phyloP scores from a whole-genome alignment of 495 filamentous ascomycete species.

The Trichocladium uniseriatum region DNA sequence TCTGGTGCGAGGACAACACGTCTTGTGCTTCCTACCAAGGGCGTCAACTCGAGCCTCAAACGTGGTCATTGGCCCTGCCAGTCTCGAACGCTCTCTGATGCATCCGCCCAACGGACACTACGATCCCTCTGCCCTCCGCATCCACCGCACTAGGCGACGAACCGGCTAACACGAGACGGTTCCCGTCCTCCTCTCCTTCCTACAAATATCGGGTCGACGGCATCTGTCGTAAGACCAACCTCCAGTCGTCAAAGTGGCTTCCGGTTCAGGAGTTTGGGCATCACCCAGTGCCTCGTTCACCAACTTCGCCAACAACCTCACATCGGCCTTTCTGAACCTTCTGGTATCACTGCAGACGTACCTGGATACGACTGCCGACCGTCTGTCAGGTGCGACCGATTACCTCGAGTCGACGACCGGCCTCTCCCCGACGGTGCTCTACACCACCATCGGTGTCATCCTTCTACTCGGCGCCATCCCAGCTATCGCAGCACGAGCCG shows the following conservation, averaged over 20 bases:
- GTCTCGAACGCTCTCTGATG: constrained; percentile 7
- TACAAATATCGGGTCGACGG: constrained; percentile 22
- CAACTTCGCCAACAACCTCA: constrained; percentile 34
- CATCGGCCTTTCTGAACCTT: constrained; percentile 29
- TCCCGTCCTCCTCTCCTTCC: background rate
- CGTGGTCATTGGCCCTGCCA: constrained; percentile 18
- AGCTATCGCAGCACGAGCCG: constrained; percentile 37
- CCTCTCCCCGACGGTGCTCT: constrained; percentile 37
- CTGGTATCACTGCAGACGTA: constrained; percentile 40
- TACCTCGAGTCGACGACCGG: constrained; percentile 45
- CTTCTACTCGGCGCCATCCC: constrained; percentile 43
- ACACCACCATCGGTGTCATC: constrained; percentile 35
- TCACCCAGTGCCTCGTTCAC: constrained; percentile 42
- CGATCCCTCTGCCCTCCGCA: constrained; percentile 8
- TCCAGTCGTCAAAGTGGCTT: constrained; percentile 46
- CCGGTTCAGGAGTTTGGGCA: constrained; percentile 38
- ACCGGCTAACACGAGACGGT: constrained; percentile 12
- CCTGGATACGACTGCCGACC: constrained; percentile 34
- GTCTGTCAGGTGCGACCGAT: constrained; percentile 46
- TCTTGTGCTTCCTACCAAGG: constrained; percentile 9
- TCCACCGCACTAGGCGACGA: constrained; percentile 12
- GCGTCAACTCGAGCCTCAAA: constrained; percentile 7
- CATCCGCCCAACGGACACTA: constrained; percentile 12
- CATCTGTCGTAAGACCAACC: constrained; percentile 35
- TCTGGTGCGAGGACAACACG: constrained; percentile 18